A percentile compares a stretch with the other conserved stretches of the same genome.
Evolutionary conservation across 2,329 filamentous ascomycete species (phyloP).

Genomic region (Aspergillus ustus): DNA sequence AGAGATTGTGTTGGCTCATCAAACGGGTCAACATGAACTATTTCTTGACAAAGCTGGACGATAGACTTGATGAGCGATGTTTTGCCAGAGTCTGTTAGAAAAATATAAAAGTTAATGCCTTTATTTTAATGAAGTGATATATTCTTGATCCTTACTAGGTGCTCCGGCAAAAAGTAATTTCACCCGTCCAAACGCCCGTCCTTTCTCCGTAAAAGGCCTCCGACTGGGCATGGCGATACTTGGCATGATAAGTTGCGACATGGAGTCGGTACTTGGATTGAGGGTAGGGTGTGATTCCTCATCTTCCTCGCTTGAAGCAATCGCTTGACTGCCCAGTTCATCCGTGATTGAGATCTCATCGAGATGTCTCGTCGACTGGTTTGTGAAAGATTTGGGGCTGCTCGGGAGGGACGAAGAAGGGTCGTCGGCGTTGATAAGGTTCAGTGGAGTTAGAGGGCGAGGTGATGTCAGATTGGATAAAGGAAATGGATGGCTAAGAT

Average conservation of each 20-base stretch:
- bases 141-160: slow-evolving; percentile 59
- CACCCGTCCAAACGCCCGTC: slow-evolving; percentile 80
- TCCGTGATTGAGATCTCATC: slow-evolving; percentile 61
- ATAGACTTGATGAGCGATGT: slow-evolving; percentile 88
- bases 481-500: slow-evolving; percentile 26
- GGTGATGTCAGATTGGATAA: slow-evolving; percentile 35
- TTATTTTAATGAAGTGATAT: too few species aligned
- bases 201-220: slow-evolving; percentile 85
- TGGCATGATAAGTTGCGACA: slow-evolving; percentile 92
- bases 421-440: slow-evolving; percentile 51
- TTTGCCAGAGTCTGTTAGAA: slow-evolving; percentile 73
- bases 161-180: slow-evolving; percentile 87
- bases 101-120: too few species aligned
- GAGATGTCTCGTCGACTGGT: slow-evolving; percentile 62
- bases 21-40: slow-evolving; percentile 84
- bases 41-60: slow-evolving; percentile 83
- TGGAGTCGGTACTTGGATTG: slow-evolving; percentile 40
- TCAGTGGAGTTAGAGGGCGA: slow-evolving; percentile 54
- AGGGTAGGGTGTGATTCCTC: slow-evolving; percentile 39
- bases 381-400: slow-evolving; percentile 64
- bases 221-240: slow-evolving; percentile 89
- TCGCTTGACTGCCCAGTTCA: slow-evolving; percentile 59
- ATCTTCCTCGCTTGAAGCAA: slow-evolving; percentile 62
- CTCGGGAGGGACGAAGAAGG: slow-evolving; percentile 55
- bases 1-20: slow-evolving; percentile 24